These are phyloP conservation scores for Austropuccinia psidii DNA, from an alignment of 1,284 basidiomycete species.

Conservation along the genomic window DNA sequence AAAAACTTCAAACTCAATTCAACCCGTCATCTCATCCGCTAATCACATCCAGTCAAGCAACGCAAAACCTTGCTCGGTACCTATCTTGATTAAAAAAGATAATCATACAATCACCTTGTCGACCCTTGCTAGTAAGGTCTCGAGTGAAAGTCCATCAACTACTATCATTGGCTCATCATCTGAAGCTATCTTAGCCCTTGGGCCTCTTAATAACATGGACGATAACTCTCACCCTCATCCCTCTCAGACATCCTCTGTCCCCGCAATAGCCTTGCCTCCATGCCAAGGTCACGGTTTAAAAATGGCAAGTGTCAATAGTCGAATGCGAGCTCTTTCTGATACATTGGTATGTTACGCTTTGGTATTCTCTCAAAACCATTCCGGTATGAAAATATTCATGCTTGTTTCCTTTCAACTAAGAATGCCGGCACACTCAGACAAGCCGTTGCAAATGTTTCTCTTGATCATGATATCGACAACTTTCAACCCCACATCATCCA, in stretches of 20 bases:
- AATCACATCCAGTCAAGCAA: not conserved
- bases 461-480: slow-evolving; percentile 19
- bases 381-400: not conserved
- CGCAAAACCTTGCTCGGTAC: not conserved
- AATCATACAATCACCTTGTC: not conserved
- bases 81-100: not conserved
- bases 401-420: not conserved
- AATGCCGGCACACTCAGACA: slow-evolving; percentile 16
- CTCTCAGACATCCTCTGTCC: too few relatives aligned
- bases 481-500: slow-evolving; percentile 44
- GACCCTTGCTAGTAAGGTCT: not conserved
- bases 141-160: not conserved
- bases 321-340: slow-evolving; percentile 27
- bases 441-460: slow-evolving; percentile 31
- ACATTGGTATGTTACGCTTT: not conserved
- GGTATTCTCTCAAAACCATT: not conserved
- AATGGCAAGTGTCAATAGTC: not conserved
- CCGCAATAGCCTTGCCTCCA: not conserved
- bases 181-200: too few relatives aligned
- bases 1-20: not conserved
- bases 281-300: not conserved
- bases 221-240: too few relatives aligned
- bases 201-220: too few relatives aligned
- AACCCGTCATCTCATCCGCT: not conserved
- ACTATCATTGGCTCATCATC: not conserved